phyloP scores from a whole-genome alignment of 2,329 filamentous ascomycete species.

The Aspergillus sp. region DNA sequence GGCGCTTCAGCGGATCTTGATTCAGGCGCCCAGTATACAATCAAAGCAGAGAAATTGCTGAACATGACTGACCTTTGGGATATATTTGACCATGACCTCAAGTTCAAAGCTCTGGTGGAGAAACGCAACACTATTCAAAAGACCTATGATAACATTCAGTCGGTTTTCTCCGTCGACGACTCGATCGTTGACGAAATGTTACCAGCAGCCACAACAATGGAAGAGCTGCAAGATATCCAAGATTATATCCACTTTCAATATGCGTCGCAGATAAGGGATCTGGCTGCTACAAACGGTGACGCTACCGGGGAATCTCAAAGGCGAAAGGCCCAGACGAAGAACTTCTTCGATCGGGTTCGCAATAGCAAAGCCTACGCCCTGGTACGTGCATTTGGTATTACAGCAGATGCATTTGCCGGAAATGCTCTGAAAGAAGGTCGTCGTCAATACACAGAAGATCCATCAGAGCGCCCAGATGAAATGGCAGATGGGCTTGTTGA shows the following conservation, averaged over 20 bases:
- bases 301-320: slow-evolving; percentile 67
- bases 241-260: slow-evolving; percentile 98
- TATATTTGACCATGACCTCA: slow-evolving; percentile 90
- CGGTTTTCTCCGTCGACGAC: slow-evolving; percentile 67
- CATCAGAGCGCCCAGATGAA: slow-evolving; percentile 75
- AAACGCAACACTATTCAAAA: slow-evolving; percentile 84
- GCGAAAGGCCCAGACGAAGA: slow-evolving; percentile 78
- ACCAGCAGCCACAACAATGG: slow-evolving; percentile 77
- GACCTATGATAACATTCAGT: slow-evolving; percentile 72
- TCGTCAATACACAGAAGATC: slow-evolving; percentile 82
- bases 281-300: slow-evolving; percentile 62
- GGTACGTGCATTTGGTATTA: slow-evolving; percentile 86
- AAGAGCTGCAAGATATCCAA: slow-evolving; percentile 93
- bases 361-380: slow-evolving; percentile 76
- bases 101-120: slow-evolving; percentile 88
- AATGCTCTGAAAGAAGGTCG: slow-evolving; percentile 78
- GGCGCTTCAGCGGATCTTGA: slow-evolving; percentile 67
- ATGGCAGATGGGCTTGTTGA: slow-evolving; percentile 77
- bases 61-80: slow-evolving; percentile 94
- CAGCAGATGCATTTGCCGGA: slow-evolving; percentile 81
- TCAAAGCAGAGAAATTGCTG: slow-evolving; percentile 80
- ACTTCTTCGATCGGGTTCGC: slow-evolving; percentile 80
- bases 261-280: slow-evolving; percentile 76
- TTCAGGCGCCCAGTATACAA: slow-evolving; percentile 65
- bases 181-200: slow-evolving; percentile 78